phyloP scores from a whole-genome alignment of 1,284 basidiomycete genomes.

The Trametes sp. region DNA sequence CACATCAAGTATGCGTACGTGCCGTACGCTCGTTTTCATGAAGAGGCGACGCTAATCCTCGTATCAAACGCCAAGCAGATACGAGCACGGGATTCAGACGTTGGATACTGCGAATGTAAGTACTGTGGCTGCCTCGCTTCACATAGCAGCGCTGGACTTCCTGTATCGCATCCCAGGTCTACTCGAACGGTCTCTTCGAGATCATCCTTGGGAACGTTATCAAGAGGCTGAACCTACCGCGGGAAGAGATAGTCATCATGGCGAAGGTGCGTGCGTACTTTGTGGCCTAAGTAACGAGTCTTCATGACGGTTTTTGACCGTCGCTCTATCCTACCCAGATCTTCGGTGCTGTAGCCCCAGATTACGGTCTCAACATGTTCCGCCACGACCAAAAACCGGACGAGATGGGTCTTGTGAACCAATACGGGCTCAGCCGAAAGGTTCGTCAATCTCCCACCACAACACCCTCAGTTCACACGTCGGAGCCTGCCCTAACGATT shows the following conservation, averaged over 20 bases:
- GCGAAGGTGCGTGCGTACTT: constrained; percentile 60
- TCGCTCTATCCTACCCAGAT: constrained; percentile 1
- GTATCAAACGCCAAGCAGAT: constrained; percentile 18
- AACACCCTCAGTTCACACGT: not conserved
- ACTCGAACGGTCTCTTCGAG: constrained; percentile 71
- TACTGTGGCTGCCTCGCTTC: not conserved
- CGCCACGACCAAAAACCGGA: constrained; percentile 21
- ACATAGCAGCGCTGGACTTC: not conserved
- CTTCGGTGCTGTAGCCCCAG: constrained; percentile 31
- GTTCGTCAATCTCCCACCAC: constrained; percentile 17
- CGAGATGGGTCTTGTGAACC: constrained; percentile 43
- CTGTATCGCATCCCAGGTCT: constrained; percentile 2
- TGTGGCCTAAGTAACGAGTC: not conserved
- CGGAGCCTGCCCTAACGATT: too few relatives aligned
- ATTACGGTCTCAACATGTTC: constrained; percentile 42
- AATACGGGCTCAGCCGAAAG: constrained; percentile 44
- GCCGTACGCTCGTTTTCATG: too few relatives aligned
- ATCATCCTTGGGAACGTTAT: constrained; percentile 82
- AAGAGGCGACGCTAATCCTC: not conserved
- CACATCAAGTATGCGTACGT: constrained; percentile 47
- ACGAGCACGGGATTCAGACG: constrained; percentile 55
- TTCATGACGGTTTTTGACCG: too few relatives aligned
- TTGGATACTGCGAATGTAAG: constrained; percentile 45
- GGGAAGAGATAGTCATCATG: constrained; percentile 80
- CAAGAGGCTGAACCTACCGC: constrained; percentile 72